phyloP scores from a whole-genome alignment of 495 filamentous ascomycete species.

The Aspergillus mulundensis region DNA sequence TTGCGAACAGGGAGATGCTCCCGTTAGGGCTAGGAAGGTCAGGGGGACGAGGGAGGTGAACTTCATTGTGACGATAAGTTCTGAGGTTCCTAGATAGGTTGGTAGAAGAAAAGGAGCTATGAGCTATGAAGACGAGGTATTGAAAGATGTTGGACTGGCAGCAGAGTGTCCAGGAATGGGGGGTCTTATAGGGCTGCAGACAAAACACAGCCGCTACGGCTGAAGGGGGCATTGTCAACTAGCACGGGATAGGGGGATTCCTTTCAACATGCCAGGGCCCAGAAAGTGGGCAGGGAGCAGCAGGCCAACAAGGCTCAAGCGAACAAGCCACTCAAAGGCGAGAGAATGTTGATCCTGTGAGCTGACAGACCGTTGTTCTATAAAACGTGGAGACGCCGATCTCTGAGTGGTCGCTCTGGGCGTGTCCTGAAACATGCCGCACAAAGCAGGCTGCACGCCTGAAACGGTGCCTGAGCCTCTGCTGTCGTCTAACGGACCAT shows the following conservation, averaged over 20 bases:
- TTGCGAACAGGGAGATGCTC: not conserved
- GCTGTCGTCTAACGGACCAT: not conserved
- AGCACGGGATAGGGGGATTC: not conserved
- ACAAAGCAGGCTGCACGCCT: not conserved
- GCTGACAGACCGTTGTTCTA: not conserved
- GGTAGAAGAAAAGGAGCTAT: not conserved
- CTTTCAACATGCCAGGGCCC: not conserved
- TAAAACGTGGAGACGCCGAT: not conserved
- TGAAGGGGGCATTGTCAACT: not conserved
- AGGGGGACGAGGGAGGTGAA: not conserved
- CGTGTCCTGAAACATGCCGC: not conserved
- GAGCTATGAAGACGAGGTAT: not conserved
- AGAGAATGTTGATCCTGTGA: constrained; percentile 1
- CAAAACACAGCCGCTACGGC: not conserved
- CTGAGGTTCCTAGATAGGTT: not conserved
- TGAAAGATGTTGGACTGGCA: not conserved
- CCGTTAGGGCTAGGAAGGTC: not conserved
- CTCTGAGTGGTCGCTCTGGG: not conserved
- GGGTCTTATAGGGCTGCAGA: not conserved
- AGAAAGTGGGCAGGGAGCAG: not conserved
- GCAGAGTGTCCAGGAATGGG: not conserved
- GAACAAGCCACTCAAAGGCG: not conserved
- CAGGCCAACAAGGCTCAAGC: not conserved
- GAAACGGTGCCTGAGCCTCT: not conserved
- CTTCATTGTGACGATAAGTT: not conserved